Evolutionary conservation across 306 rosid genomes (phyloP).

Genomic region (Adenanthera pavonina): DNA sequence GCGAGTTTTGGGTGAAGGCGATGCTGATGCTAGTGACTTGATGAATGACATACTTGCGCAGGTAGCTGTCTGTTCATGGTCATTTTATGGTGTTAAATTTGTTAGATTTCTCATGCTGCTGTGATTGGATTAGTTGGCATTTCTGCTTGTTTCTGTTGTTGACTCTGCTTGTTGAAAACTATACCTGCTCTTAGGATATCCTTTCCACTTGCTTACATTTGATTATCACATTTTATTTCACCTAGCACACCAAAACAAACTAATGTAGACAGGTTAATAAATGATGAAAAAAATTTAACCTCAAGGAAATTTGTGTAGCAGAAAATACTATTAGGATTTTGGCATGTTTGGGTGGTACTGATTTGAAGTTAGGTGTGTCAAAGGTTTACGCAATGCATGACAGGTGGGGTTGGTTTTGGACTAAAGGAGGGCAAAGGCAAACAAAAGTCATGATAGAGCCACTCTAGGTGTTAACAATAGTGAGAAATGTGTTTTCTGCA

Average conservation of each 20-base stretch:
- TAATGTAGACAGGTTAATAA: slow-evolving; percentile 3
- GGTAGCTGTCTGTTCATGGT: slow-evolving; percentile 53
- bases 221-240: slow-evolving; percentile 9
- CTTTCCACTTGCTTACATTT: slow-evolving; percentile 28
- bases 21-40: slow-evolving; percentile 86
- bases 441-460: background rate
- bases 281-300: slow-evolving; percentile 3
- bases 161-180: slow-evolving; percentile 25
- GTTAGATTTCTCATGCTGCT: slow-evolving; percentile 13
- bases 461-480: background rate
- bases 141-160: slow-evolving; percentile 29
- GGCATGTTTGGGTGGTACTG: slow-evolving; percentile 27
- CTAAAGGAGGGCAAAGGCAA: slow-evolving; percentile 1
- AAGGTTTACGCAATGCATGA: slow-evolving; percentile 9
- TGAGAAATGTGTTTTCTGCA: background rate
- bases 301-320: background rate
- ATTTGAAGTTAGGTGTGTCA: background rate
- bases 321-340: slow-evolving; percentile 17
- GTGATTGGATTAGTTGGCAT: slow-evolving; percentile 25
- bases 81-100: slow-evolving; percentile 31
- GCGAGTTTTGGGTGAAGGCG: slow-evolving; percentile 91
- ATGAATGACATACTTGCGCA: slow-evolving; percentile 99
- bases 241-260: background rate
- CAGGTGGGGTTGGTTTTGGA: slow-evolving; percentile 18
- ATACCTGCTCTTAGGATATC: slow-evolving; percentile 25